A percentile compares a stretch with the other conserved stretches of the same genome.
phyloP scores from a whole-genome alignment of 2,329 filamentous ascomycete genomes.

The Stylonectria norvegica region DNA sequence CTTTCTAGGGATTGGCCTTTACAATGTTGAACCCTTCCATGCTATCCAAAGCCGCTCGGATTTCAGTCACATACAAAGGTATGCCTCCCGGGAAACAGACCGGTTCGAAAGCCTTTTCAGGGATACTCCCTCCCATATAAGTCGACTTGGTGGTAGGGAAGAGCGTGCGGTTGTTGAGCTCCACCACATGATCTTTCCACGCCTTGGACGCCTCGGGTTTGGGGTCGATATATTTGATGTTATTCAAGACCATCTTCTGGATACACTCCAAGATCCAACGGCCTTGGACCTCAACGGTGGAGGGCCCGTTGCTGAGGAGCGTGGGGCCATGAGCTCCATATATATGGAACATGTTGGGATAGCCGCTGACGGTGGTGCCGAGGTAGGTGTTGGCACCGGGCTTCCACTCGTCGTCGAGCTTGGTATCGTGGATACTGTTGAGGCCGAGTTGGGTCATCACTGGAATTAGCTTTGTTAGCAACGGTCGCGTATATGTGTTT shows the following conservation, averaged over 20 bases:
- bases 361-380: conserved; percentile 41
- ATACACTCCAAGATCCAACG: conserved; percentile 53
- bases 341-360: conserved; percentile 50
- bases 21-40: conserved; percentile 37
- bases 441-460: conserved; percentile 43
- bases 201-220: conserved; percentile 40
- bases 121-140: conserved; percentile 55
- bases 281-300: conserved; percentile 52
- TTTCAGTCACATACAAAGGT: conserved; percentile 31
- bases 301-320: conserved; percentile 53
- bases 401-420: conserved; percentile 40
- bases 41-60: conserved; percentile 32
- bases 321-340: conserved; percentile 58
- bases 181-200: conserved; percentile 50
- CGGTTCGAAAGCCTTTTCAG: conserved; percentile 51
- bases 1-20: too few relatives aligned
- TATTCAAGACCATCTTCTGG: conserved; percentile 42
- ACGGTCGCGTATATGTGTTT: not conserved
- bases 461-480: not conserved
- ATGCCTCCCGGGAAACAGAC: conserved; percentile 46
- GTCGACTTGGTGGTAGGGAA: conserved; percentile 49
- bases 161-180: conserved; percentile 43
- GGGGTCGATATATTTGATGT: conserved; percentile 50
- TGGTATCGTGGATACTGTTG: conserved; percentile 34
- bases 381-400: conserved; percentile 42